phyloP scores from a whole-genome alignment of 441 rosid genomes.

The Rhodomyrtus psidioides region DNA sequence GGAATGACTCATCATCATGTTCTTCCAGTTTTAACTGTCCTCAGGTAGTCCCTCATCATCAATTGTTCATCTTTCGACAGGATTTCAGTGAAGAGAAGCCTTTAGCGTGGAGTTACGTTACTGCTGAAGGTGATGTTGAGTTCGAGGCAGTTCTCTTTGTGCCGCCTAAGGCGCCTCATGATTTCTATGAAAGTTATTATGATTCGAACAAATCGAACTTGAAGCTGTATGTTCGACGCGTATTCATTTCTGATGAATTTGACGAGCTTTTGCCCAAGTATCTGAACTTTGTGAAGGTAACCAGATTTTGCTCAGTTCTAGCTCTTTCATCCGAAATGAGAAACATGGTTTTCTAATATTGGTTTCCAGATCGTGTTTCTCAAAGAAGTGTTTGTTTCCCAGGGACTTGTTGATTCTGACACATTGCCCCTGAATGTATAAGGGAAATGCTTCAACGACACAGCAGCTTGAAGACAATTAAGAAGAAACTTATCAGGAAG shows the following conservation, averaged over 20 bases:
- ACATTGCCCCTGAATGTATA: constrained; percentile 81
- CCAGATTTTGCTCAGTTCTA: not conserved
- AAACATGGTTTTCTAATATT: not conserved
- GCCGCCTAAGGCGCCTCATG: constrained; percentile 93
- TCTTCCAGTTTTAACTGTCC: not conserved
- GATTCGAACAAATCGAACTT: constrained; percentile 75
- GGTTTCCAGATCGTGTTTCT: not conserved
- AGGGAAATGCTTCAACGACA: constrained; percentile 97
- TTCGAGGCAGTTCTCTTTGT: constrained; percentile 88
- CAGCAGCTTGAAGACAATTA: constrained; percentile 86
- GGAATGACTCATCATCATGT: not conserved
- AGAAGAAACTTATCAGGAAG: constrained; percentile 90
- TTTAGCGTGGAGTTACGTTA: constrained; percentile 81
- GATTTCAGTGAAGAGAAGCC: constrained; percentile 85
- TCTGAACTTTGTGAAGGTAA: constrained; percentile 80
- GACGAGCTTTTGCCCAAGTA: constrained; percentile 92
- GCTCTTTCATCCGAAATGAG: not conserved
- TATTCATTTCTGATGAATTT: constrained; percentile 92
- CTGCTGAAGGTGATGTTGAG: constrained; percentile 96
- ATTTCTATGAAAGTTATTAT: constrained; percentile 86
- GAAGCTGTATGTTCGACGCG: constrained; percentile 86
- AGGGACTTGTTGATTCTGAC: constrained; percentile 98
- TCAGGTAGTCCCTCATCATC: not conserved
- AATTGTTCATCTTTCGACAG: constrained; percentile 25
- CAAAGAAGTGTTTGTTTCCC: constrained; percentile 12